Evolutionary conservation across 148 eudicot genomes (phyloP), one percentile per base, ranked within the genome.

Genomic region (Limonium bicolor): DNA sequence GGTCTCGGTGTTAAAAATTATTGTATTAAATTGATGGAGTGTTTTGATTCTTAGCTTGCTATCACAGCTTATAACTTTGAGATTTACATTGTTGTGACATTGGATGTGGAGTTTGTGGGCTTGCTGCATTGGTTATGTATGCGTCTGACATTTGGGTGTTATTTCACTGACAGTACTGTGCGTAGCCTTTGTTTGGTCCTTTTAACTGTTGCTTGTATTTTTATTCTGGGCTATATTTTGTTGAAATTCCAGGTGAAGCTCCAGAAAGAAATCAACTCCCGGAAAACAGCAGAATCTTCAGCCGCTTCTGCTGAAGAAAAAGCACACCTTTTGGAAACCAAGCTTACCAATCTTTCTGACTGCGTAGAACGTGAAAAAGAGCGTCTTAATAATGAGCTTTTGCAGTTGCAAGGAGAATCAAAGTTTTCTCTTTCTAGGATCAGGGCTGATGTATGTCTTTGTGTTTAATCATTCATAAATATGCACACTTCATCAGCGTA

Each of bases 271-370:
- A 60, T 53, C 38, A 72, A 58, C 67, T 67, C 71, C 50, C 95
- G 88, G 13, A 60, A 65, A 53, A 68, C 63, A 20, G 76, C 78
- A 3, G 99, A 90, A 53, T 62, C 84, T 30, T 66, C 75, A 26
- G 78, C 85, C 39, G 70, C 82, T 51, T 62, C 76, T 38, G 77
- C 88, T 50, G 85, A 72, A 68, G 87, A 85, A 62, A 90, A 76
- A 58, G 72, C 66, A 53, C 64, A 53, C 30, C 50, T 52, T 30
- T 53, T 78, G 27, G 93, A 90, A 59, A 64, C 59, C 54, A 75
- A 78, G 41, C 63, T 84, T 23, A 73, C 55, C 38, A 60, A 61
- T 40, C 51, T 84, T 18, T 66, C 76, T 40, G 82, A 65, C 28
- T 69, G 61, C 59, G 59, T 60, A 18, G 85, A 71, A 27, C 78